Base-by-base conservation (phyloP, 2,329 filamentous ascomycete genomes). In the Fusarium nelsonii region DNA sequence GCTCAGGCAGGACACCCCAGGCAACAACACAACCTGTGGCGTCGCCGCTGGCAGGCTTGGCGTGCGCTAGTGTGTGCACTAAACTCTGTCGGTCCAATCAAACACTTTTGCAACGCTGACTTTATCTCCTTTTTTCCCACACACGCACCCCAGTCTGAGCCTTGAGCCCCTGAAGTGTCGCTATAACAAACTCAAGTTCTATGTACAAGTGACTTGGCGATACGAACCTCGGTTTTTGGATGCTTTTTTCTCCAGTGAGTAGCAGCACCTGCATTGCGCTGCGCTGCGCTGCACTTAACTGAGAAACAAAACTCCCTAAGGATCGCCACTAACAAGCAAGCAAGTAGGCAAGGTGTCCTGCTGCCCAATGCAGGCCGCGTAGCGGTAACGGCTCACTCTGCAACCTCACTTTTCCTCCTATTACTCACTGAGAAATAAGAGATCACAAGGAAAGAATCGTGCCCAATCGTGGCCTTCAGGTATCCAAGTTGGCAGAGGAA, bases 1-100 rank as follows among this genome's bases (percentile, higher is more conserved):
- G 72, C 74, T 77, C 72, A 76, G 75, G 78, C 79, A 78, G 65
- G 74, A 75, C 72, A 74, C 80, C 78, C 81, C 74, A 82, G 81
- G 81, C 81, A 81, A 77, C 80, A 76, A 78, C 78, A 78, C 77
- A 75, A 76, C 74, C 73, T 78, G 81, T 83, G 81, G 81, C 80
- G 81, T 77, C 77, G 78, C 71, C 73, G 77, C 77, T 79, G 76
- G 76, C 73, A 77, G 76, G 74, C 75, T 78, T 77, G 77, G 77
- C 76, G 74, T 76, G 74, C 76, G 71, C 72, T 78, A 81, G 78
- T 70, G 70, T 65, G 30, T 40, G 70, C 75, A 75, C 80, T 81
- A 80, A 75, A 63, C 61, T 57, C 18, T 44, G 10, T 65, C 34
- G 59, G 63, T 67, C 82, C 80, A 84, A 84, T 84, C 79, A 83